Evolutionary conservation across 176 grass and related monocot genomes (phyloP).

Genomic region (Poa annua): DNA sequence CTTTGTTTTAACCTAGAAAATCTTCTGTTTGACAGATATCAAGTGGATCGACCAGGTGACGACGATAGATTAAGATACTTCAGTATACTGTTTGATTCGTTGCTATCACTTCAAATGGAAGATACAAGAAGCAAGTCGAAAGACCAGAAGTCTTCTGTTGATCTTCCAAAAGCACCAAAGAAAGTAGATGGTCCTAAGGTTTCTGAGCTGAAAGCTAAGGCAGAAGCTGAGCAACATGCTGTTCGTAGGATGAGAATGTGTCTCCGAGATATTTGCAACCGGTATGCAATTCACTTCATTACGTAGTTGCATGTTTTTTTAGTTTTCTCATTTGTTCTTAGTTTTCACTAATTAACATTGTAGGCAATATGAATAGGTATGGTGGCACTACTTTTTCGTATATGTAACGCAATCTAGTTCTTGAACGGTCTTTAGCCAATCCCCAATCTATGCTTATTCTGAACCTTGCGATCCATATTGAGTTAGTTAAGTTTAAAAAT

Average conservation of each 20-base stretch:
- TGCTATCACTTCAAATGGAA: conserved; percentile 76
- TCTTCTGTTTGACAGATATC: conserved; percentile 72
- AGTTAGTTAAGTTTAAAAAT: conserved; percentile 16
- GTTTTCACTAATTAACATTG: background rate
- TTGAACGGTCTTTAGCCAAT: background rate
- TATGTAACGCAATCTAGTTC: background rate
- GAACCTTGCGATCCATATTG: background rate
- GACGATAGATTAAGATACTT: conserved; percentile 84
- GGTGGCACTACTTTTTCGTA: background rate
- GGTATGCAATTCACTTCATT: conserved; percentile 57
- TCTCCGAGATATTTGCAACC: conserved; percentile 95
- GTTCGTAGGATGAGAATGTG: conserved; percentile 97
- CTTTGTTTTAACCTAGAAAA: conserved; percentile 38
- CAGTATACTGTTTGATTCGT: conserved; percentile 60
- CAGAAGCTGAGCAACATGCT: conserved; percentile 94
- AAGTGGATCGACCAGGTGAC: conserved; percentile 77
- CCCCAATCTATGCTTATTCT: background rate
- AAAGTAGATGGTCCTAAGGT: conserved; percentile 76
- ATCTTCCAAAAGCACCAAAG: conserved; percentile 91
- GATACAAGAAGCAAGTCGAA: conserved; percentile 76
- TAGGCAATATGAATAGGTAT: background rate
- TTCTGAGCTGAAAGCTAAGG: conserved; percentile 84
- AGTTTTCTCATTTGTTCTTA: conserved; percentile 20
- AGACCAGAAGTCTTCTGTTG: conserved; percentile 58
- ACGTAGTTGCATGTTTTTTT: background rate